A percentile compares a stretch with the other conserved stretches of the same genome.
Conservation (phyloP, 2,329 filamentous ascomycete species). For the Ophidiomyces ophidiicola region DNA sequence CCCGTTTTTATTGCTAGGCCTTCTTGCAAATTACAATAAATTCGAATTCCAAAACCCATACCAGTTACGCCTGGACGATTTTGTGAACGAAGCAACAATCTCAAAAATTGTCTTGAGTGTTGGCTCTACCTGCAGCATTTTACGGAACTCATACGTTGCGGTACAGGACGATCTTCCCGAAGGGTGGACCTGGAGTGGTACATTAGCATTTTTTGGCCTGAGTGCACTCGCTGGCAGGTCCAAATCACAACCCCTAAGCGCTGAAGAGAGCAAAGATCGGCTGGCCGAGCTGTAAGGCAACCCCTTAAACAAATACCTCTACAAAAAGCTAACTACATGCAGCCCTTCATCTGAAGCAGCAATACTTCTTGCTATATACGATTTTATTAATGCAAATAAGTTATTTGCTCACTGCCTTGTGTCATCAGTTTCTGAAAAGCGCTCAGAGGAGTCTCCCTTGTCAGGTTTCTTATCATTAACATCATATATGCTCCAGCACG, state of each 20-base stretch:
- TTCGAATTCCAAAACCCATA: conserved; percentile 98
- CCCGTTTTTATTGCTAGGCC: conserved; percentile 69
- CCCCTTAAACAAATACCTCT: neutral
- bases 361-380: conserved; percentile 73
- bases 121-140: conserved; percentile 54
- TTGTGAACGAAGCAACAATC: conserved; percentile 83
- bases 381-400: conserved; percentile 90
- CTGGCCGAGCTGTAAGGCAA: conserved; percentile 62
- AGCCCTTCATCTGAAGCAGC: conserved; percentile 72
- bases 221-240: conserved; percentile 61
- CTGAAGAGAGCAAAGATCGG: conserved; percentile 68
- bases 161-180: conserved; percentile 84
- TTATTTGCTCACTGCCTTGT: conserved; percentile 82
- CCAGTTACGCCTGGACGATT: conserved; percentile 79
- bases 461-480: conserved; percentile 73
- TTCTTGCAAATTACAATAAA: conserved; percentile 96
- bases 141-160: conserved; percentile 66
- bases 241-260: conserved; percentile 49
- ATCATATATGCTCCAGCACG: conserved; percentile 88
- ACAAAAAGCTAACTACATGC: conserved; percentile 15
- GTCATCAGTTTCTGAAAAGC: conserved; percentile 46
- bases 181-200: conserved; percentile 71
- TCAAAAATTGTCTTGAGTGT: conserved; percentile 67
- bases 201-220: conserved; percentile 73
- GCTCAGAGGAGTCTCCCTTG: conserved; percentile 60